Percentiles rank a stretch among this genome's conserved stretches.
Conservation (phyloP, 257 asterid species). For the Nicotiana tomentosiformis region DNA sequence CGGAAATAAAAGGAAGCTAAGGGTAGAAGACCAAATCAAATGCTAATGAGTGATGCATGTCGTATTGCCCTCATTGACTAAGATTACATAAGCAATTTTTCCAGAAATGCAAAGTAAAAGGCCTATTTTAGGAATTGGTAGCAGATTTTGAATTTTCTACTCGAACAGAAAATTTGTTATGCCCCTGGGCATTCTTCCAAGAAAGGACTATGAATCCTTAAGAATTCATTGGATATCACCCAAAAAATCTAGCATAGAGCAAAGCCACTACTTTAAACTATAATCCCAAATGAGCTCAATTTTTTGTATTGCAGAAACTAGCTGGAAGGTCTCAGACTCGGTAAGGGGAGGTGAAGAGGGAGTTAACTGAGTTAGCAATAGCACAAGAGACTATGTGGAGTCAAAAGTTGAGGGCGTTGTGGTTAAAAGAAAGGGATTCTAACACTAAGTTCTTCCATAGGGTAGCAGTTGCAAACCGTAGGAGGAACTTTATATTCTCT, state of each 20-base stretch:
- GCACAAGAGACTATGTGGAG: too few species aligned
- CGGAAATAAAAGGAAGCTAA: conserved; percentile 4
- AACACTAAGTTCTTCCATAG: too few species aligned
- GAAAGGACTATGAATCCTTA: background rate
- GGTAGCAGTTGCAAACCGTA: too few species aligned
- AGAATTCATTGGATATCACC: background rate
- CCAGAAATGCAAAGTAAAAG: background rate
- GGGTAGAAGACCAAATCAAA: background rate
- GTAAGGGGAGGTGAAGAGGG: background rate
- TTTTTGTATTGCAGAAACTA: background rate
- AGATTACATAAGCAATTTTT: background rate
- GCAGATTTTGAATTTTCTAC: background rate
- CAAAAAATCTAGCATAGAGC: background rate
- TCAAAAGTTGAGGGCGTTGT: too few species aligned
- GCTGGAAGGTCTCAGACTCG: background rate
- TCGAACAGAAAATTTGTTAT: background rate
- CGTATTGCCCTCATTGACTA: background rate
- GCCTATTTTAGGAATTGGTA: background rate
- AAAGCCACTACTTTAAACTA: background rate
- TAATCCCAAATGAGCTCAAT: background rate
- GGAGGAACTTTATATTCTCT: too few species aligned
- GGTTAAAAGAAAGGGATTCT: too few species aligned
- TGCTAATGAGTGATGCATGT: background rate
- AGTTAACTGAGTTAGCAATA: too few species aligned
- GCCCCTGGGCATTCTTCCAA: background rate